Evolutionary conservation across 257 asterid genomes (phyloP).

Genomic region (Petunia secreta): DNA sequence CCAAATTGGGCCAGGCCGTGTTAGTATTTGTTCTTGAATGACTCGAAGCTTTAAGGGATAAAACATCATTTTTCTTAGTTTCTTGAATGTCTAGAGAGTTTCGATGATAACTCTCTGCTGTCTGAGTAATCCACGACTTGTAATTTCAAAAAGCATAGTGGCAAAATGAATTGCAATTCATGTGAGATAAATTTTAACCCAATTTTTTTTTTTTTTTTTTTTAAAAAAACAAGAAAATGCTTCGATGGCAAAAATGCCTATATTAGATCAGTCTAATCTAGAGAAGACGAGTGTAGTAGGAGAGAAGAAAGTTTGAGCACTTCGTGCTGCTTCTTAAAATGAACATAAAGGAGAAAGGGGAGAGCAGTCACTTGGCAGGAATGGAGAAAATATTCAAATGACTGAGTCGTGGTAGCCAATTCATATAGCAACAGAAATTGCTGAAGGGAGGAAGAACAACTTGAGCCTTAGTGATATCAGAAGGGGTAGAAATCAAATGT

Average conservation of each 20-base stretch:
- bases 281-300: too few relatives aligned
- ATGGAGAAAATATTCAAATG: not conserved
- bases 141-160: slow-evolving; percentile 5
- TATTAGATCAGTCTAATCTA: not conserved
- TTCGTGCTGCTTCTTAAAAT: too few relatives aligned
- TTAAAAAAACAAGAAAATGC: not conserved
- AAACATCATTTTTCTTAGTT: not conserved
- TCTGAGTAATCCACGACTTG: not conserved
- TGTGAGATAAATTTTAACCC: slow-evolving; percentile 3
- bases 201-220: too few relatives aligned
- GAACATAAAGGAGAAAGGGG: not conserved
- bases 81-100: not conserved
- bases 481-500: too few relatives aligned
- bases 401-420: not conserved
- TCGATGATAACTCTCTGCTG: not conserved
- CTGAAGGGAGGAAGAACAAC: not conserved
- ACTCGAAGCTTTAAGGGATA: not conserved
- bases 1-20: not conserved
- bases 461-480: too few relatives aligned
- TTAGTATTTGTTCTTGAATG: not conserved
- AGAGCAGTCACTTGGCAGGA: not conserved
- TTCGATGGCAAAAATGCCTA: not conserved
- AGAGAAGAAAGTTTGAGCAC: too few relatives aligned
- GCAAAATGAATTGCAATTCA: slow-evolving; percentile 12
- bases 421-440: not conserved